Percentiles rank a stretch among this genome's conserved stretches.
Evolutionary conservation across 2,329 filamentous ascomycete genomes (phyloP).

Genomic region (Sporothrix euskadiensis): DNA sequence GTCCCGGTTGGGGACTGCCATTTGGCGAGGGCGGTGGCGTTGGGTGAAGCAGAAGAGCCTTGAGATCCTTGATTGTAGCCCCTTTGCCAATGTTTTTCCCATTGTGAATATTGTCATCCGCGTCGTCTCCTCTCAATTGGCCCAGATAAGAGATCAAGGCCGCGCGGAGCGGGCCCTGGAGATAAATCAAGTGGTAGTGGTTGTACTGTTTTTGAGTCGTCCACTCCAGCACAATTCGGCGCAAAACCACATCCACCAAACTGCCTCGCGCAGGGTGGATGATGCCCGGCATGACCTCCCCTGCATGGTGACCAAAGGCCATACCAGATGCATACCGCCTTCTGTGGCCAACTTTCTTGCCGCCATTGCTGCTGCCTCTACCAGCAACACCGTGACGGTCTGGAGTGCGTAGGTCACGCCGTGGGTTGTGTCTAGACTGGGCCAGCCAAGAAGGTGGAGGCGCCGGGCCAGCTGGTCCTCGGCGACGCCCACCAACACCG

Average conservation of each 20-base stretch:
- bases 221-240: slow-evolving; percentile 57
- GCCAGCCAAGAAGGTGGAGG: slow-evolving; percentile 60
- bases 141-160: slow-evolving; percentile 55
- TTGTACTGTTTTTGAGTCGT: slow-evolving; percentile 57
- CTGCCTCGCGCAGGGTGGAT: slow-evolving; percentile 49
- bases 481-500: slow-evolving; percentile 36
- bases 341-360: background rate
- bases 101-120: background rate
- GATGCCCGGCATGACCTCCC: slow-evolving; percentile 46
- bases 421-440: slow-evolving; percentile 36
- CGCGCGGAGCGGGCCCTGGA: slow-evolving; percentile 56
- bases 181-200: slow-evolving; percentile 55
- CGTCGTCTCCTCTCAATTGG: slow-evolving; percentile 39
- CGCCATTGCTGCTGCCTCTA: background rate
- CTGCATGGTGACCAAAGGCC: background rate
- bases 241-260: slow-evolving; percentile 54
- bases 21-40: slow-evolving; percentile 25
- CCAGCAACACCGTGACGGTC: background rate
- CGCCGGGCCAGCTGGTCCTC: slow-evolving; percentile 59
- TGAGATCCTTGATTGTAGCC: slow-evolving; percentile 53
- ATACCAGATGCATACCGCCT: background rate
- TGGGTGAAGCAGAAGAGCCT: slow-evolving; percentile 46
- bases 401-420: background rate
- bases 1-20: background rate
- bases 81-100: slow-evolving; percentile 38